phyloP scores from a whole-genome alignment of 2,329 filamentous ascomycete genomes.

The Penicillium sp. region DNA sequence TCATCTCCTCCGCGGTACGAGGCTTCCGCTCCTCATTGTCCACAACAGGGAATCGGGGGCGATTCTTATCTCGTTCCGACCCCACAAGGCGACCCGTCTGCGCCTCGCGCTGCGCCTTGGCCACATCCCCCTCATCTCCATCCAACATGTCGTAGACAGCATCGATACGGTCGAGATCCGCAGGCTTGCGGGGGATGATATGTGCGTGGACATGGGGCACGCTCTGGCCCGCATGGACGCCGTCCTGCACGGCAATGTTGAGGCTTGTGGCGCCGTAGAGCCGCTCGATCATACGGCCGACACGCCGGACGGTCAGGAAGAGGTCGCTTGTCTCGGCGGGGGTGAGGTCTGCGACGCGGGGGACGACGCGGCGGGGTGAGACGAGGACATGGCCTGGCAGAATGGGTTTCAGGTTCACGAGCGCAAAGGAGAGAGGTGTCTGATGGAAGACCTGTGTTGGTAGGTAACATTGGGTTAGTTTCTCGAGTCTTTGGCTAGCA shows the following conservation, averaged over 20 bases:
- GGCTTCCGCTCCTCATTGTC: conserved; percentile 70
- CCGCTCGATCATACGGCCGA: conserved; percentile 72
- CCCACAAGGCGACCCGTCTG: conserved; percentile 20
- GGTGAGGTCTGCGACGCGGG: conserved; percentile 74
- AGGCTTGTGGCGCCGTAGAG: conserved; percentile 70
- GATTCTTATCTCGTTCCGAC: conserved; percentile 48
- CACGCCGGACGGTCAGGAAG: conserved; percentile 80
- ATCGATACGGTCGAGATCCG: conserved; percentile 65
- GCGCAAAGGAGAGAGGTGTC: conserved; percentile 76
- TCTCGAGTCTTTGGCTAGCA: background rate
- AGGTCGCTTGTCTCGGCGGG: conserved; percentile 76
- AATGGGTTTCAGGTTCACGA: conserved; percentile 95
- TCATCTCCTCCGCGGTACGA: conserved; percentile 74
- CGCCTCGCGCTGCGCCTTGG: conserved; percentile 65
- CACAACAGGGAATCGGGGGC: conserved; percentile 65
- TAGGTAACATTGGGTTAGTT: background rate
- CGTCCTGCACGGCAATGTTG: conserved; percentile 96
- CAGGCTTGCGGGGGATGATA: conserved; percentile 72
- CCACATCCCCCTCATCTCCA: conserved; percentile 80
- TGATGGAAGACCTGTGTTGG: conserved; percentile 75
- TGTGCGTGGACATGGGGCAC: conserved; percentile 93
- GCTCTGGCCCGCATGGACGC: conserved; percentile 85
- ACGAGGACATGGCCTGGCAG: conserved; percentile 92
- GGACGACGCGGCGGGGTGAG: conserved; percentile 70
- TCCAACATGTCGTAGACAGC: conserved; percentile 82